These are phyloP conservation scores for Neonectria ditissima DNA, from an alignment of 2,329 filamentous ascomycete species.

Conservation along the genomic window DNA sequence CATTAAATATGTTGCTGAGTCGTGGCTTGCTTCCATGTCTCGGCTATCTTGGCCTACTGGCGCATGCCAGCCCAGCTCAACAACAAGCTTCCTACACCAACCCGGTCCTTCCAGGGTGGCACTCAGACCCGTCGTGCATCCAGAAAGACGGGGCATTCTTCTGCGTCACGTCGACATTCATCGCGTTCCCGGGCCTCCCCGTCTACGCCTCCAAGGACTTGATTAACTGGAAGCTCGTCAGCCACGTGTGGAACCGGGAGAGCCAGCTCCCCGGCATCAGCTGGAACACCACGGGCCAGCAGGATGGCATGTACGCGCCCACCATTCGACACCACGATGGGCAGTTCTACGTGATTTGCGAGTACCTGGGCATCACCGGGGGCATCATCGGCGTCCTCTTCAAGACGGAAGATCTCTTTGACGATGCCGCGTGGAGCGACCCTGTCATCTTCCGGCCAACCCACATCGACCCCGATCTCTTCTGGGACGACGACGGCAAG, in stretches of 20 bases:
- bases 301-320: conserved; percentile 60
- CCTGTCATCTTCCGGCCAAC: conserved; percentile 41
- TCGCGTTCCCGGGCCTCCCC: conserved; percentile 64
- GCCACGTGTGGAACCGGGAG: conserved; percentile 55
- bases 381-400: conserved; percentile 32
- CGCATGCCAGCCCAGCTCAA: neutral
- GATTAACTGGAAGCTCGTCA: conserved; percentile 59
- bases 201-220: conserved; percentile 66
- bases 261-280: conserved; percentile 54
- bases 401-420: conserved; percentile 35
- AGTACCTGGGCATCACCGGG: conserved; percentile 20
- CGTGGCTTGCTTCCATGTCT: neutral
- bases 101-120: conserved; percentile 62
- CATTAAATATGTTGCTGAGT: neutral
- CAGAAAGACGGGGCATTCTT: conserved; percentile 61
- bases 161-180: conserved; percentile 64
- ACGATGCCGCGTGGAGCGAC: conserved; percentile 42
- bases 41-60: neutral
- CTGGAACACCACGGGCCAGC: conserved; percentile 45
- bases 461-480: conserved; percentile 58
- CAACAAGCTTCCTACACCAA: conserved; percentile 45
- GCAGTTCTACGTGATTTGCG: conserved; percentile 54
- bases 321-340: conserved; percentile 58
- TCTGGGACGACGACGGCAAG: conserved; percentile 68
- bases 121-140: conserved; percentile 62